Evolutionary conservation across 257 asterid species (phyloP), one percentile per base, ranked within the genome.

Genomic region (Hygrophila difformis): DNA sequence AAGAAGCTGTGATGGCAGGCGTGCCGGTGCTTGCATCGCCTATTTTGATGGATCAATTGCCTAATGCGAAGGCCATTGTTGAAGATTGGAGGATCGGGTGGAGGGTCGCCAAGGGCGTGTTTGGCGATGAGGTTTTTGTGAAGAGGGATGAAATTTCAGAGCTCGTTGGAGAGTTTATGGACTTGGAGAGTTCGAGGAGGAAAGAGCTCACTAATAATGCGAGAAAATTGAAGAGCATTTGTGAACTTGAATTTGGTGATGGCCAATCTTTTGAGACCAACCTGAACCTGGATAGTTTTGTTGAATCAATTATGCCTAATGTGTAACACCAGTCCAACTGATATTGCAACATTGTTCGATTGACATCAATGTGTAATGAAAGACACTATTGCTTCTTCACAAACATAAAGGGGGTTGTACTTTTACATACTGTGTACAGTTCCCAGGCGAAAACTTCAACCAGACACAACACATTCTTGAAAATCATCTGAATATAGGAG

Each of bases 41-140:
- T 0, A 63, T 77, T 0, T 5, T 72, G 0, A 55, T 66, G 68
- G 93, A 84, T 60, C 94, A 84, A 23, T 15, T 34, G 5, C 51
- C 76, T 0, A 67, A 80, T 31, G 62, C 81, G 4, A 80, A 77
- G 70, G 63, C 47, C 20, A 60, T 79, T 3, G 85, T 74, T 4
- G 71, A 74, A 19, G 85, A 74, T 5, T 80, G 88, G 93, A 63
- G 55, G 53, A 55, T 64, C 0, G 95, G 93, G 4, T 50, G 76
- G 81, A 72, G 74, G 59, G 60, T 79, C 44, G 38, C 55, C 72
- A 61, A 61, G 74, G 41, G 65, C 12, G 73, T 42, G 56, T 65
- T 49, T 20, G 62, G 42, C 6, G 61, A 68, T 0, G 57, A 34
- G 9, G 5, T 49, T 9, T 56, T 69, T 70, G 66, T 48, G 18